These are phyloP conservation scores for Fonsecaea pugnacius DNA, from an alignment of 2,329 filamentous ascomycete genomes.

Conservation along the genomic window DNA sequence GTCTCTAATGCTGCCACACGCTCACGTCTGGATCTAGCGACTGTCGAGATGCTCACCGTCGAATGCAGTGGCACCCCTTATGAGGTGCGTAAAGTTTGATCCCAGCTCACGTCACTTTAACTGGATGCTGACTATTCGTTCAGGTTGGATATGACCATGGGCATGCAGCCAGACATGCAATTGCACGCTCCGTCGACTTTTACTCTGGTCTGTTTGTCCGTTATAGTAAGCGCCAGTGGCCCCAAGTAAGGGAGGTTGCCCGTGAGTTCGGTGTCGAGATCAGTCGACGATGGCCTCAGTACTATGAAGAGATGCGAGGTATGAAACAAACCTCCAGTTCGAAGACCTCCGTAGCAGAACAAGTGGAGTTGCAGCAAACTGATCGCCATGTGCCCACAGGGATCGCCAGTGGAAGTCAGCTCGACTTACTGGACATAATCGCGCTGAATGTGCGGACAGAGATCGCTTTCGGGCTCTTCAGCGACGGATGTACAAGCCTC, in stretches of 20 bases:
- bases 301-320: conserved; percentile 39
- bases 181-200: conserved; percentile 16
- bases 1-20: too few species aligned
- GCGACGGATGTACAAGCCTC: conserved; percentile 61
- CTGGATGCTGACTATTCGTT: background rate
- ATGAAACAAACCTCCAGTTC: background rate
- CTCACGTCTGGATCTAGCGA: too few species aligned
- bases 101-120: background rate
- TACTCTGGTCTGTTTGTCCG: conserved; percentile 23
- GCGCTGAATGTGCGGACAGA: conserved; percentile 64
- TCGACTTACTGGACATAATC: conserved; percentile 56
- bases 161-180: conserved; percentile 6
- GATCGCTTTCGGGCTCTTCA: conserved; percentile 61
- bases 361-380: background rate
- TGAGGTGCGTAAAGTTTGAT: conserved; percentile 9
- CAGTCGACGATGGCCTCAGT: conserved; percentile 38
- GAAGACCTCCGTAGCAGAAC: background rate
- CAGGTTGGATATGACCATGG: conserved; percentile 21
- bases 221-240: conserved; percentile 48
- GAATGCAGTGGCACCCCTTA: conserved; percentile 18
- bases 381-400: conserved; percentile 41
- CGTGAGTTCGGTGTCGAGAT: conserved; percentile 47
- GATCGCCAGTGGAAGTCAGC: conserved; percentile 56
- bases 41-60: conserved; percentile 10
- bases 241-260: conserved; percentile 50